A percentile compares a stretch with the other conserved stretches of the same genome.
Evolutionary conservation across 768 basidiomycete species (phyloP).

Genomic region (Gelatoporia subvermispora): DNA sequence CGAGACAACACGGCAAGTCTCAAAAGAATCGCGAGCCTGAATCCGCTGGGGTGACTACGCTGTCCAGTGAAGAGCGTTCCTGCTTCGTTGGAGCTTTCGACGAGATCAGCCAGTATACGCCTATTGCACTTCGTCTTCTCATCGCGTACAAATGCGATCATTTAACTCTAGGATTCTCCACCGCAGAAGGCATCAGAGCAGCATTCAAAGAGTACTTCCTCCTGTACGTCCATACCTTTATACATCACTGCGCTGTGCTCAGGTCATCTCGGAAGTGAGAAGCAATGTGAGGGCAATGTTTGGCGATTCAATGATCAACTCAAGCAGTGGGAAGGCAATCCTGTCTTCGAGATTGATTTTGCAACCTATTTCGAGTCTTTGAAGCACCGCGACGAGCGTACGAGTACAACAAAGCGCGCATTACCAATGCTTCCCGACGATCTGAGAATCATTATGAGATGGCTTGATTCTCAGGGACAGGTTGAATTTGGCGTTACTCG

Average conservation of each 20-base stretch:
- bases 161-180: neutral
- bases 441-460: neutral
- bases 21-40: neutral
- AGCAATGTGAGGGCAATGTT: neutral
- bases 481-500: neutral
- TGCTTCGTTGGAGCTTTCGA: neutral
- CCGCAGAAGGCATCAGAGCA: neutral
- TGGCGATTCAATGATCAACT: neutral
- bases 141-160: neutral
- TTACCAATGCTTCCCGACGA: neutral
- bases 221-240: neutral
- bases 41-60: neutral
- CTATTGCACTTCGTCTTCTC: neutral
- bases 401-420: neutral
- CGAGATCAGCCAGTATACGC: neutral
- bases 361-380: neutral
- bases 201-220: neutral
- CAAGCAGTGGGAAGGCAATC: neutral
- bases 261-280: neutral
- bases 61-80: neutral
- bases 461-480: neutral
- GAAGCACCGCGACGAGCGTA: neutral
- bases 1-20: neutral
- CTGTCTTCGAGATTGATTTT: neutral
- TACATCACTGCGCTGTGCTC: neutral